These are phyloP conservation scores for Diversispora epigaea DNA, from an alignment of 192 early-diverging fungal species.

Conservation along the genomic window DNA sequence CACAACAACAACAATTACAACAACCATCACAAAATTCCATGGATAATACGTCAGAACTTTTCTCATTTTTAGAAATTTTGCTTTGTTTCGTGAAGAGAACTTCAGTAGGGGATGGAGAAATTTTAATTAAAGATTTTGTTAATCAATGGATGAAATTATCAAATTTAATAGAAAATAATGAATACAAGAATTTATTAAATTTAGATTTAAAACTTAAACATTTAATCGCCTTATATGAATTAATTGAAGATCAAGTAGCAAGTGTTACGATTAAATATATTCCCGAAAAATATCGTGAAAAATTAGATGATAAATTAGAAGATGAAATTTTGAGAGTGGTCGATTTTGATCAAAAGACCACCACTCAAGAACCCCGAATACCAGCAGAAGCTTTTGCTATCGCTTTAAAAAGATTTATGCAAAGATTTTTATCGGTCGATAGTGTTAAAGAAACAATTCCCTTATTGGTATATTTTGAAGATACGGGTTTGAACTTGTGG, in stretches of 20 bases:
- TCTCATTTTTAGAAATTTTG: conserved; percentile 30
- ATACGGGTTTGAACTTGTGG: conserved; percentile 13
- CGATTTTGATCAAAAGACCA: conserved; percentile 5
- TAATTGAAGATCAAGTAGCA: conserved; percentile 27
- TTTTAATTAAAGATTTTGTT: conserved; percentile 14
- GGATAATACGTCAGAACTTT: conserved; percentile 22
- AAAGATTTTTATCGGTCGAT: conserved; percentile 10
- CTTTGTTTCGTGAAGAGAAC: conserved; percentile 33
- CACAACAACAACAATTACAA: not conserved
- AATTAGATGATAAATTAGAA: not conserved
- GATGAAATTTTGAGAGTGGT: conserved; percentile 2
- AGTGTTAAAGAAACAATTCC: not conserved
- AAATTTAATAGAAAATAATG: not conserved
- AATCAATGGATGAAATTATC: conserved; percentile 34
- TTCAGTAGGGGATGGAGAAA: conserved; percentile 1
- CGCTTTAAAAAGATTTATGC: conserved; percentile 32
- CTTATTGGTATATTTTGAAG: not conserved
- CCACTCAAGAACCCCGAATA: not conserved
- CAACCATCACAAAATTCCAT: not conserved
- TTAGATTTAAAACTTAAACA: conserved; percentile 24
- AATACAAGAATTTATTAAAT: conserved; percentile 1
- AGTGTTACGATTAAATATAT: conserved; percentile 16
- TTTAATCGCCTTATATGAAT: conserved; percentile 26
- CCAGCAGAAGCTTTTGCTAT: conserved; percentile 20
- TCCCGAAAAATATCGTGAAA: conserved; percentile 9